Percentiles rank a stretch among this genome's conserved stretches.
Evolutionary conservation across 106 monocot species (phyloP).

Genomic region (Gastrodia elata): DNA sequence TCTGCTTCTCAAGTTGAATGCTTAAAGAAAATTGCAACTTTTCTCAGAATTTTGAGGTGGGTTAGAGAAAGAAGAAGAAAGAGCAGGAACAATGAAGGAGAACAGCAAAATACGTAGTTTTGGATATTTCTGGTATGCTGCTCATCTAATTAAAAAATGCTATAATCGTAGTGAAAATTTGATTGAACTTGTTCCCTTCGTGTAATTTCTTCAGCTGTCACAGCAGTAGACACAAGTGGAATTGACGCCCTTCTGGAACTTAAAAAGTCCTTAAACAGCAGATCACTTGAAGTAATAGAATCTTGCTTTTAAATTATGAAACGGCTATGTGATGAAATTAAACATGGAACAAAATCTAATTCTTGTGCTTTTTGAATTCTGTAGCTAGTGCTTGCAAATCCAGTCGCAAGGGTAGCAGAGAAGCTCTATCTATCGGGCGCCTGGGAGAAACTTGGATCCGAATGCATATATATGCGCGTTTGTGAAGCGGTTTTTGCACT

Average conservation of each 20-base stretch:
- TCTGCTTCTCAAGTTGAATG: background rate
- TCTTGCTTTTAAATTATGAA: background rate
- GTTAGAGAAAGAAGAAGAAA: conserved; percentile 51
- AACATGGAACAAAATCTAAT: background rate
- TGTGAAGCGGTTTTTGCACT: conserved; percentile 13
- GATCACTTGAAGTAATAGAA: conserved; percentile 34
- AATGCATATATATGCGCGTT: conserved; percentile 18
- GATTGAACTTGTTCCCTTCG: background rate
- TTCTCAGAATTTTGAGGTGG: conserved; percentile 39
- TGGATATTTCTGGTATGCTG: conserved; percentile 41
- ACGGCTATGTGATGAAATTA: background rate
- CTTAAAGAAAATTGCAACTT: background rate
- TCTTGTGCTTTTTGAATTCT: background rate
- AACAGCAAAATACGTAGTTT: conserved; percentile 26
- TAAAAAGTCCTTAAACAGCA: conserved; percentile 31
- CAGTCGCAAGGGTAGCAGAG: conserved; percentile 33
- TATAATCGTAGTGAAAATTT: background rate
- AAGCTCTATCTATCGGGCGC: conserved; percentile 22
- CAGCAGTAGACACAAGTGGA: conserved; percentile 46
- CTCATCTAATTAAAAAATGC: background rate
- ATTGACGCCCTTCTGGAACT: conserved; percentile 43
- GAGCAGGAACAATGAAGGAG: conserved; percentile 17
- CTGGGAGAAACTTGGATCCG: conserved; percentile 31
- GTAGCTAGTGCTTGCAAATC: conserved; percentile 50
- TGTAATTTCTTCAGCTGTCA: conserved; percentile 29